Evolutionary conservation across 2,329 filamentous ascomycete species (phyloP), one percentile per base, ranked within the genome.

Genomic region (Penicillium sp.): DNA sequence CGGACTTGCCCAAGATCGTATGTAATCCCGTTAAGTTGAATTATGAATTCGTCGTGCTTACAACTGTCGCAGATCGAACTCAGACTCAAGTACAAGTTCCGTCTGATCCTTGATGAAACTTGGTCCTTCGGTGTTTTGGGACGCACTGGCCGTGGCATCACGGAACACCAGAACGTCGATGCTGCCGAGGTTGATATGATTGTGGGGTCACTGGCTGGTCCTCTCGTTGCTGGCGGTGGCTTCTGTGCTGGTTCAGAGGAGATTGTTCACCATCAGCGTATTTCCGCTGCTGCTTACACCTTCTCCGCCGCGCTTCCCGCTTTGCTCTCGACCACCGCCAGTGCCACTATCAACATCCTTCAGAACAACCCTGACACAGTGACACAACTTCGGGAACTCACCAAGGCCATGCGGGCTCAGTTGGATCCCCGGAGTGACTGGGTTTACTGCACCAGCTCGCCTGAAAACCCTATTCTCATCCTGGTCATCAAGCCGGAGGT

Each of bases 61-160:
- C 49, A 9, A 27, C 45, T 12, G 57, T 19, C 49, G 4, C 64
- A 91, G 89, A 82, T 97, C 62, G 93, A 96, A 73, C 82, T 99
- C 66, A 97, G 97, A 78, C 87, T 93, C 66, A 90, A 89, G 74
- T 97, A 97, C 84, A 99, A 97, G 79, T 99, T 97, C 81, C 91
- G 94, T 68, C 85, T 99, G 56, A 96, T 97, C 64, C 86, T 99
- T 38, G 94, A 99, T 74, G 94, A 99, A 80, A 96, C 93, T 1
- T 96, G 91, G 89, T 97, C 93, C 1, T 99, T 97, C 73, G 96
- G 93, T 59, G 90, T 97, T 19, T 84, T 99, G 6, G 94, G 94
- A 48, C 85, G 92, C 61, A 96, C 91, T 27, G 96, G 94, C 21
- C 88, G 92, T 52, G 94, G 94, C 58, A 82, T 97, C 39, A 97